Base-by-base conservation (phyloP, 2,329 filamentous ascomycete species). In the Diaporthe nobilis region DNA sequence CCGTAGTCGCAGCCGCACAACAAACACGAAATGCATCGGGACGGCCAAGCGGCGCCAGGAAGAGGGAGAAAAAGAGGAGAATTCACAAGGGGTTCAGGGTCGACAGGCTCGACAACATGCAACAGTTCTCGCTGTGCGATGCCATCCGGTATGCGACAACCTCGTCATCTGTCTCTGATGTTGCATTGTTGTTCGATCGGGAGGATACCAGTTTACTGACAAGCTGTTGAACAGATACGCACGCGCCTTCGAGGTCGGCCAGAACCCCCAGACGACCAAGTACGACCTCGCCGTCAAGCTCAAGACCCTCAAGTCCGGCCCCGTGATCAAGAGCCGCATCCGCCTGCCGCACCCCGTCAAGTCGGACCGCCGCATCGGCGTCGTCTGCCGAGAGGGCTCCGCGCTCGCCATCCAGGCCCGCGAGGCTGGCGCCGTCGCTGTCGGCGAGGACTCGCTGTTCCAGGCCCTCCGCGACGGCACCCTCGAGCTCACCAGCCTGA, bases 211-310 rank as follows among this genome's bases (percentile, higher is more conserved):
- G 1, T 4, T 9, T 7, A 67, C 42, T 71, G 1, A 73, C 71
- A 39, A 71, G 47, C 57, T 7, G 37, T 42, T 31, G 63, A 75
- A 39, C 79, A 98, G 95, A 83, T 97, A 98, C 83, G 91, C 99
- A 79, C 94, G 95, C 81, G 96, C 97, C 65, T 92, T 94, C 81
- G 97, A 99, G 90, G 96, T 98, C 80, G 96, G 97, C 81, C 91
- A 91, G 72, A 90, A 93, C 67, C 93, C 94, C 4, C 88, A 90
- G 3, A 87, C 88, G 15, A 88, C 92, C 79, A 98, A 98, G 84
- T 99, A 99, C 87, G 97, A 98, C 84, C 81, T 98, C 70, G 90
- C 94, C 81, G 87, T 99, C 80, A 95, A 94, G 81, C 87, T 99
- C 78, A 93, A 93, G 81, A 95, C 96, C 2, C 89, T 92, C 79